Percentiles rank a stretch among this genome's conserved stretches.
These are phyloP conservation scores for Hylodesmum podocarpum DNA, from an alignment of 306 rosid species.

Conservation along the genomic window DNA sequence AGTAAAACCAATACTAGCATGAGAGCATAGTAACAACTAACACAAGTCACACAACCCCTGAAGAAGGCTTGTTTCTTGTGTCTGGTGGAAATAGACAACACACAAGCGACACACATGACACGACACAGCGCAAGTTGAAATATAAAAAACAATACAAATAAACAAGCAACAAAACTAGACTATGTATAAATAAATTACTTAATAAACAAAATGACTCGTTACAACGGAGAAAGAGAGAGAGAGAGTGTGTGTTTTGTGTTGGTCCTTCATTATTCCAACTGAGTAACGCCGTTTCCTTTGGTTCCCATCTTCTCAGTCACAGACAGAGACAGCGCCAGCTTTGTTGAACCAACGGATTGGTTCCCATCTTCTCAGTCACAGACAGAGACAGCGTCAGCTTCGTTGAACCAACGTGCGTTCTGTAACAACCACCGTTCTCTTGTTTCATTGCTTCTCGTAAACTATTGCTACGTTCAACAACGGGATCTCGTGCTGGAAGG, in stretches of 20 bases:
- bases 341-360: background rate
- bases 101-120: conserved; percentile 32
- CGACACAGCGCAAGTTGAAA: conserved; percentile 33
- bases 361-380: background rate
- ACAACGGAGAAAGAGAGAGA: background rate
- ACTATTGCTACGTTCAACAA: background rate
- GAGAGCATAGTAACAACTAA: conserved; percentile 30
- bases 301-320: background rate
- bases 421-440: conserved; percentile 20
- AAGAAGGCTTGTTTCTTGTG: conserved; percentile 27
- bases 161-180: background rate
- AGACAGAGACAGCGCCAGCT: background rate
- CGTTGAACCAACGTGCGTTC: background rate
- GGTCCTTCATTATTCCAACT: conserved; percentile 22
- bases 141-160: background rate
- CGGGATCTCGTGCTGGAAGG: conserved; percentile 31
- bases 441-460: background rate
- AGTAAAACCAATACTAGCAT: background rate
- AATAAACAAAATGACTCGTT: background rate
- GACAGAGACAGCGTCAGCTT: background rate
- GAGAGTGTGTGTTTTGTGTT: too few species aligned
- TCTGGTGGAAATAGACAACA: conserved; percentile 31
- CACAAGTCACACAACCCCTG: background rate
- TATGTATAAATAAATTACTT: background rate
- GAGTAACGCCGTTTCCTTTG: conserved; percentile 39